Percentiles rank a stretch among this genome's conserved stretches.
Evolutionary conservation across 116 monocot species (phyloP).

Genomic region (Trichopus zeylanicus): DNA sequence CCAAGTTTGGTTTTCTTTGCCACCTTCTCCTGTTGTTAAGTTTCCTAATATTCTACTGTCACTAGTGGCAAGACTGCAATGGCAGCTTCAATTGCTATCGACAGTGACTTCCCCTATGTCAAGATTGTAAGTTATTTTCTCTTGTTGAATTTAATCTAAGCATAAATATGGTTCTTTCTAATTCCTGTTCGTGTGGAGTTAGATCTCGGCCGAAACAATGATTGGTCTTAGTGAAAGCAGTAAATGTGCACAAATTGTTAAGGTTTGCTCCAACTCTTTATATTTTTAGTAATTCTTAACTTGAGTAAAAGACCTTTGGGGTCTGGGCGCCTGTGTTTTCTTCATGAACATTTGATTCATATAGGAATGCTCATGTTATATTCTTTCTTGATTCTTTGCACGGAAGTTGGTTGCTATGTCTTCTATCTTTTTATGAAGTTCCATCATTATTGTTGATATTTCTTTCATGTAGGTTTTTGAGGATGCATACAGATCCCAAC

Average conservation of each 20-base stretch:
- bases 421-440: background rate
- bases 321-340: background rate
- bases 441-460: background rate
- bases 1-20: no score
- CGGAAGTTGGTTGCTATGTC: background rate
- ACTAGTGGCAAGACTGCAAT: constrained; percentile 91
- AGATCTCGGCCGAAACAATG: constrained; percentile 98
- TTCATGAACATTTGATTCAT: background rate
- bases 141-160: background rate
- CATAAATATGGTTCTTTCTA: no score
- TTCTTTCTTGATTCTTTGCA: background rate
- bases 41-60: constrained; percentile 3
- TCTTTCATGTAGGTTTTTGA: constrained; percentile 76
- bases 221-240: constrained; percentile 85
- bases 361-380: background rate
- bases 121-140: constrained; percentile 73
- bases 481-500: constrained; percentile 94
- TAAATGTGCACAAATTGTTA: constrained; percentile 87
- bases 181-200: constrained; percentile 9
- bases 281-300: background rate
- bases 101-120: constrained; percentile 93
- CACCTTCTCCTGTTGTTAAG: background rate
- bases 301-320: background rate
- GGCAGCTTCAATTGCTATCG: constrained; percentile 82
- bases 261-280: constrained; percentile 45